These are phyloP conservation scores for Penicillium simplicissimum DNA, from an alignment of 495 filamentous ascomycete genomes.

Conservation along the genomic window DNA sequence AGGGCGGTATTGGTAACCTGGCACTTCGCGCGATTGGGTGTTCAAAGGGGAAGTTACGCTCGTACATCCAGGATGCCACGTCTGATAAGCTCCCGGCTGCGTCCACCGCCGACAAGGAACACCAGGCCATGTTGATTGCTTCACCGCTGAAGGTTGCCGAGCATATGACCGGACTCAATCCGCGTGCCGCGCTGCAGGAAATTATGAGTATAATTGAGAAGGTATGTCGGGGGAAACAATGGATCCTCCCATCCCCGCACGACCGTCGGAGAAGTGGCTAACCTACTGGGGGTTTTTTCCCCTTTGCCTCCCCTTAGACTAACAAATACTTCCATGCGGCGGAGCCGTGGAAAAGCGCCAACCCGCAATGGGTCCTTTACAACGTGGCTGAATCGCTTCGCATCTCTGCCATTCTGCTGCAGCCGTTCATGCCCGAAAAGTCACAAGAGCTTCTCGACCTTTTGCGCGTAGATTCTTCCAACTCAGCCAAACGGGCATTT, in stretches of 20 bases:
- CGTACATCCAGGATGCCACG: constrained; percentile 50
- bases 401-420: constrained; percentile 78
- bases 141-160: constrained; percentile 44
- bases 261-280: constrained; percentile 13
- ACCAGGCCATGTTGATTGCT: constrained; percentile 36
- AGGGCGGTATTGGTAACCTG: constrained; percentile 76
- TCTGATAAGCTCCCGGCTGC: constrained; percentile 33
- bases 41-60: constrained; percentile 63
- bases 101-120: constrained; percentile 30
- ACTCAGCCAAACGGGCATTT: constrained; percentile 51
- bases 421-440: constrained; percentile 90
- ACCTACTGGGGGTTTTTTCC: constrained; percentile 10
- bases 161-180: constrained; percentile 65
- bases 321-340: constrained; percentile 66
- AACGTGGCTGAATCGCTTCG: constrained; percentile 76
- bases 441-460: constrained; percentile 70
- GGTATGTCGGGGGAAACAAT: constrained; percentile 30
- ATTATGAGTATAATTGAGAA: constrained; percentile 65
- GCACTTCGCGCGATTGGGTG: constrained; percentile 65
- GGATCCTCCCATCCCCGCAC: constrained; percentile 17
- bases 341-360: constrained; percentile 58
- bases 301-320: constrained; percentile 47
- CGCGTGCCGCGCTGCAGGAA: constrained; percentile 61
- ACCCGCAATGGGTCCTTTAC: constrained; percentile 60
- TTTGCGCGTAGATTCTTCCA: constrained; percentile 62